These are phyloP conservation scores for Cichorium intybus DNA, from an alignment of 140 eudicot species.

Conservation along the genomic window DNA sequence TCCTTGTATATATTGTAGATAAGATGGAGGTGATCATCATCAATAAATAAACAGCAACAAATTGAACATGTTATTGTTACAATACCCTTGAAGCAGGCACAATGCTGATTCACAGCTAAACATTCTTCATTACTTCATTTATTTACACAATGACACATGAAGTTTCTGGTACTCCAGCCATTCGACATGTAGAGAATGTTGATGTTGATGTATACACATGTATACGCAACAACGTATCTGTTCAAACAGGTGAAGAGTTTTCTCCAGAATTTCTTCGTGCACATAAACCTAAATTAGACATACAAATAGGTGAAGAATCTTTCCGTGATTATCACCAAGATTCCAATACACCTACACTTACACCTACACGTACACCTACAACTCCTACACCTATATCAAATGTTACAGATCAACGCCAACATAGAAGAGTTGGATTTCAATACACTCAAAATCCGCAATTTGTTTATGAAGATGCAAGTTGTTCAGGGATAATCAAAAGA, in stretches of 20 bases:
- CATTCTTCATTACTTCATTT: background rate
- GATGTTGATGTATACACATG: slow-evolving; percentile 13
- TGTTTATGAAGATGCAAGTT: slow-evolving; percentile 35
- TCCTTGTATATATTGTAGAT: background rate
- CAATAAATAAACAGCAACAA: background rate
- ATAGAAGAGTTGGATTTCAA: slow-evolving; percentile 22
- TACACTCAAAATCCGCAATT: slow-evolving; percentile 31
- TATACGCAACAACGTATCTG: slow-evolving; percentile 45
- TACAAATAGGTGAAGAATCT: slow-evolving; percentile 8
- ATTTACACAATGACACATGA: slow-evolving; percentile 31
- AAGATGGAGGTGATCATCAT: background rate
- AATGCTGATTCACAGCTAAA: background rate
- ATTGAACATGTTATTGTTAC: too few relatives aligned
- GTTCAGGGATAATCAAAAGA: slow-evolving; percentile 22
- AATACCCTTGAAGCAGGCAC: background rate
- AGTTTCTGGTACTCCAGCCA: slow-evolving; percentile 23
- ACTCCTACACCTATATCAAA: background rate
- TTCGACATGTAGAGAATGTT: slow-evolving; percentile 16
- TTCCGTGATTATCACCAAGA: background rate
- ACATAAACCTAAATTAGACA: slow-evolving; percentile 27
- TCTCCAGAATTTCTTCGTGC: slow-evolving; percentile 64
- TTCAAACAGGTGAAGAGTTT: slow-evolving; percentile 87
- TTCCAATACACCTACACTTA: slow-evolving; percentile 17
- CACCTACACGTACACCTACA: too few relatives aligned
- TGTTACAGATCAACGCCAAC: slow-evolving; percentile 26